Evolutionary conservation across 148 eudicot genomes (phyloP).

Genomic region (Heliosperma pusillum): DNA sequence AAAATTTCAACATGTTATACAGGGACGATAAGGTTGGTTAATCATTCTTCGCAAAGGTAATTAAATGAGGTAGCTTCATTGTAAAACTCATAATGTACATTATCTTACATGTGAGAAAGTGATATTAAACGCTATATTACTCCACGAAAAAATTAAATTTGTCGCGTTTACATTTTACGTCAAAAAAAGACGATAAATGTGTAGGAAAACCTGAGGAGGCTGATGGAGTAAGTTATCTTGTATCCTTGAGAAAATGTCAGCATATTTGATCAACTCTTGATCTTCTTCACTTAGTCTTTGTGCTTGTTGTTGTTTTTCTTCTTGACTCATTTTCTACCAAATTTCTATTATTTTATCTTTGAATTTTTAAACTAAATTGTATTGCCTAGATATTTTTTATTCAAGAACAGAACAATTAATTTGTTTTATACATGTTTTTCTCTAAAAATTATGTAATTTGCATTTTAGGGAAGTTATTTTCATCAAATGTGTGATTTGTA

Average conservation of each 20-base stretch:
- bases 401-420: not conserved
- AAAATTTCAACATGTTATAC: too few species aligned
- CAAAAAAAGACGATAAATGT: too few species aligned
- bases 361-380: not conserved
- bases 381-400: not conserved
- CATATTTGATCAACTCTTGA: slow-evolving; percentile 18
- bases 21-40: too few species aligned
- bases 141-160: too few species aligned
- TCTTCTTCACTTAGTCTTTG: slow-evolving; percentile 18
- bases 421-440: not conserved
- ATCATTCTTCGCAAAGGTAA: too few species aligned
- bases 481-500: slow-evolving; percentile 12
- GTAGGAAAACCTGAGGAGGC: slow-evolving; percentile 19
- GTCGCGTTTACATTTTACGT: too few species aligned
- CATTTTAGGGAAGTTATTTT: not conserved
- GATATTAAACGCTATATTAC: too few species aligned
- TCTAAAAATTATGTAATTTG: not conserved
- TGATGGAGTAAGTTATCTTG: slow-evolving; percentile 10
- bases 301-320: slow-evolving; percentile 8
- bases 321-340: slow-evolving; percentile 27
- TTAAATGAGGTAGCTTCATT: too few species aligned
- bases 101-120: too few species aligned
- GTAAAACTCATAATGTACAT: too few species aligned
- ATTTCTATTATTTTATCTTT: not conserved
- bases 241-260: slow-evolving; percentile 17